phyloP scores from a whole-genome alignment of 176 grass and related monocot genomes.

The Pontederia paniculata region DNA sequence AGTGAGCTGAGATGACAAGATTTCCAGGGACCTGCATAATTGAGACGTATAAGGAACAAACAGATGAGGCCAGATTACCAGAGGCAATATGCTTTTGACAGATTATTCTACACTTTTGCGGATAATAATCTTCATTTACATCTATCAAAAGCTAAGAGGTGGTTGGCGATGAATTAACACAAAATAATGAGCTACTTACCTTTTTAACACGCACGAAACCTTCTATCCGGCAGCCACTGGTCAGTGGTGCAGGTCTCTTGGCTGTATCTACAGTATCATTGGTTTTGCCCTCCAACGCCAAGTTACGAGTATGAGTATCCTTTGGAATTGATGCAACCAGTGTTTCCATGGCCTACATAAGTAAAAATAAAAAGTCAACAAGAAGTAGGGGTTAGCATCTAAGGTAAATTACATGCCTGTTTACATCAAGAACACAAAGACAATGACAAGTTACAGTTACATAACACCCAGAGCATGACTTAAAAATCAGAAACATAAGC shows the following conservation, averaged over 20 bases:
- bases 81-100: too few relatives aligned
- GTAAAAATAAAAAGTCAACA: background rate
- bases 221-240: conserved; percentile 86
- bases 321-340: conserved; percentile 69
- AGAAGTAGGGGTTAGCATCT: too few relatives aligned
- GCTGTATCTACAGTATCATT: conserved; percentile 51
- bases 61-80: conserved; percentile 2
- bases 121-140: too few relatives aligned
- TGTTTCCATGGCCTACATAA: conserved; percentile 73
- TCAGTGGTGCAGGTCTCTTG: conserved; percentile 80
- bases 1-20: conserved; percentile 84
- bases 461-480: background rate
- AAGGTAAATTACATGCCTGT: too few relatives aligned
- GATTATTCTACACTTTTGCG: too few relatives aligned
- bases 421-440: too few relatives aligned
- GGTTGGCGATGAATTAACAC: background rate
- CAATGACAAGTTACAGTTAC: too few relatives aligned
- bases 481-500: conserved; percentile 12
- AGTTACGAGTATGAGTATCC: conserved; percentile 31
- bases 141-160: background rate
- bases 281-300: conserved; percentile 74
- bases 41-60: conserved; percentile 19
- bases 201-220: conserved; percentile 96
- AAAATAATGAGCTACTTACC: conserved; percentile 24
- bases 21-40: conserved; percentile 72